These are phyloP conservation scores for Mycena leptocephala DNA, from an alignment of 768 basidiomycete species.

Conservation along the genomic window DNA sequence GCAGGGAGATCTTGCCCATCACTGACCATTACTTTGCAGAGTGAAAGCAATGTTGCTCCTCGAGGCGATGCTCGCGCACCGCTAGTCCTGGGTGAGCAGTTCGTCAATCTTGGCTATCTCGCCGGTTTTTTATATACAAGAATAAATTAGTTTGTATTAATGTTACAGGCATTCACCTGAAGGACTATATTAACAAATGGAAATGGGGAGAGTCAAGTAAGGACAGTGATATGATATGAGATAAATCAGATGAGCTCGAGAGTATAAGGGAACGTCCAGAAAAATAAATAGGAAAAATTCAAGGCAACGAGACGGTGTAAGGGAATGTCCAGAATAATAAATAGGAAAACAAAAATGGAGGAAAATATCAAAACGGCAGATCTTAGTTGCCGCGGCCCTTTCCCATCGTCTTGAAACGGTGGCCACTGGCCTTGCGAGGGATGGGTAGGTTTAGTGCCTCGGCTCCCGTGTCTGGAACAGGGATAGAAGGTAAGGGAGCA, in stretches of 20 bases:
- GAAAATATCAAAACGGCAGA: too few species aligned
- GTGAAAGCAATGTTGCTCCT: too few species aligned
- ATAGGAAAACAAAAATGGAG: not conserved
- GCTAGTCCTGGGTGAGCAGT: too few species aligned
- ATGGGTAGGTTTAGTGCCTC: not conserved
- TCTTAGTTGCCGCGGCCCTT: not conserved
- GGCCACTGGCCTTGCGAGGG: not conserved
- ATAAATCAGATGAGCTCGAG: not conserved
- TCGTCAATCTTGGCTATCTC: not conserved
- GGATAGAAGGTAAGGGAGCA: too few species aligned
- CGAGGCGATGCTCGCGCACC: too few species aligned
- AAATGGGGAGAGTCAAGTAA: not conserved
- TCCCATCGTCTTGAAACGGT: not conserved
- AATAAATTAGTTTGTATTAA: conserved; percentile 24
- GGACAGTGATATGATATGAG: not conserved
- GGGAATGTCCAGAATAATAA: not conserved
- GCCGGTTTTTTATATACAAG: not conserved
- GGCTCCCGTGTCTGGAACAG: too few species aligned
- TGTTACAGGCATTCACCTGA: not conserved
- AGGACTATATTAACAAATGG: not conserved
- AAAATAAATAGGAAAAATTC: too few species aligned
- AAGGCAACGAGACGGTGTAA: not conserved
- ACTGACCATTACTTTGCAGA: too few species aligned
- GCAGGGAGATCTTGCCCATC: too few species aligned
- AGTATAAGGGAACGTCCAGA: too few species aligned